Base-by-base conservation (phyloP, 371 early-diverging fungal genomes). In the Amoeboaphelidium protococcarum region DNA sequence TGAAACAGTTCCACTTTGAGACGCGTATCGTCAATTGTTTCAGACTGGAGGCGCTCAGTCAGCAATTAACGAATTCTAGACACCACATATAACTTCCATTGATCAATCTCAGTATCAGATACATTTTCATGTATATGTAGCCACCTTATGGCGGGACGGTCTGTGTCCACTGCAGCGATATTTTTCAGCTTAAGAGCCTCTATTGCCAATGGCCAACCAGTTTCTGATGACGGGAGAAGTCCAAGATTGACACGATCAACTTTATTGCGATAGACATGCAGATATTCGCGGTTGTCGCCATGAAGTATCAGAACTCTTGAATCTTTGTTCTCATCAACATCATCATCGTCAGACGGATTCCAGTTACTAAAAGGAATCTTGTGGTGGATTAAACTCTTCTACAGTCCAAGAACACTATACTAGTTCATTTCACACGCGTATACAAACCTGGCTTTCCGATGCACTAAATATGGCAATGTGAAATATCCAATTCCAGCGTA, bases 391-490 rank as follows among this genome's bases (percentile, higher is more conserved):
- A 61, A 56, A 0, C 63, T 63, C 24, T 51, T 42, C 3, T 51
- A 27, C 10, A 64, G 37, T 13, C 65, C 65, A 25, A 61, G 45
- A 1, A 64, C 59, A 25, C 63, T 62, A 60, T 59, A 64, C 0
- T 57, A 54, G 41, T 64, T 64, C 59, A 55, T 54, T 47, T 64
- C 65, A 41, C 65, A 64, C 6, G 65, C 65, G 41, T 61, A 60
- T 4, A 64, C 60, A 12, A 25, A 20, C 10, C 46, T 50, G n/a
- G 63, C 65, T 0, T 54, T 55, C 1, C 57, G 51, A 47, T 60
- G 57, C 19, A 62, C 20, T 26, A 62, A 45, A 44, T 60, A 63
- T 12, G 64, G 61, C 20, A 64, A 47, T 0, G 61, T 46, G 46
- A 62, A 64, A 26, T 64, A 64, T 22, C 64, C 64, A 10, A 64